Evolutionary conservation across 768 basidiomycete genomes (phyloP), one percentile per base, ranked within the genome.

Genomic region (Russula dissimulans): DNA sequence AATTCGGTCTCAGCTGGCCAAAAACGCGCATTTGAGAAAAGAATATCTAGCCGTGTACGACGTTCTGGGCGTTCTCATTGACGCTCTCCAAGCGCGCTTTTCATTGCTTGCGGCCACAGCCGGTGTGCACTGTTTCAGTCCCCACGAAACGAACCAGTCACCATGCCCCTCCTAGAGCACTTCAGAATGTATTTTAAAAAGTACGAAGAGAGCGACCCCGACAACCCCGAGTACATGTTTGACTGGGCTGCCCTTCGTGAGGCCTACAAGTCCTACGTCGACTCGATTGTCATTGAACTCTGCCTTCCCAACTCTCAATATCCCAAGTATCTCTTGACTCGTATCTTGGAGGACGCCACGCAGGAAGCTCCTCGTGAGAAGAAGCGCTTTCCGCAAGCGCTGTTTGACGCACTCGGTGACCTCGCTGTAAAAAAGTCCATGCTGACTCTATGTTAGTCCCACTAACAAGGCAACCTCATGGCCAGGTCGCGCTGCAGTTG

Each of bases 391-490:
- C 86, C 89, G 0, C 89, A 91, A 70, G 75, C 78, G 3, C 75
- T 93, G 54, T 92, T 87, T 83, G 84, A 93, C 65, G 85, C 89
- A 43, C 77, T 90, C 42, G 91, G 90, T 12, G 87, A 92, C 71
- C 76, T 93, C 60, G 85, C 88, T 44, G 90, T 89, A 73, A 60
- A 74, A 72, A 17, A 26, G 22, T 58, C 5, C 38, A n/a, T 32
- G 11, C 9, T 15, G 18, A 12, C 42, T 34, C n/a, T 17, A 18
- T 12, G 18, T 22, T n/a, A n/a, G n/a, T 34, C 26, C 34, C 39
- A 15, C 31, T 52, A 38, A 58, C 34, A 31, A 38, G 46, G 43
- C 38, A 8, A 11, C 3, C 3, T 32, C 43, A 26, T 32, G n/a
- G 18, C 39, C 61, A 91, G 89, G 75, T 81, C 44, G 79, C 81